A percentile compares a stretch with the other conserved stretches of the same genome.
Conservation (phyloP, 352 stramenopile species). For the Blastocystis sp. region DNA sequence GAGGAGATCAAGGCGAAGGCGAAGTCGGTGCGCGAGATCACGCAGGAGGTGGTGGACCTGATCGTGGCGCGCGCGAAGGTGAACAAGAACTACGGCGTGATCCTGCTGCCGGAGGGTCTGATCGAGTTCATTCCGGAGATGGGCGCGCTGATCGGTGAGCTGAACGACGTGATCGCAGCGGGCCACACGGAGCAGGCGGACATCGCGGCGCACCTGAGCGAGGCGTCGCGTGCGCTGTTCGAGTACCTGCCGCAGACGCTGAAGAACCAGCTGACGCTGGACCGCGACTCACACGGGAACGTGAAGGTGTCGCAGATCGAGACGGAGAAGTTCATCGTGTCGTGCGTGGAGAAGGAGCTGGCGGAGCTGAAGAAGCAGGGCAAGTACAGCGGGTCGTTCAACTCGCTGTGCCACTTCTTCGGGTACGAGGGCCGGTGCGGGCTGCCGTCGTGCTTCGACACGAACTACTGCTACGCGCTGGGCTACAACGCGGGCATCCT, state of each 20-base stretch:
- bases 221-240: slow-evolving; percentile 71
- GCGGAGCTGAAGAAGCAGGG: slow-evolving; percentile 71
- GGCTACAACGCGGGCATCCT: slow-evolving; percentile 73
- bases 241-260: slow-evolving; percentile 69
- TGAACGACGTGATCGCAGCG: slow-evolving; percentile 71
- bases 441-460: slow-evolving; percentile 75
- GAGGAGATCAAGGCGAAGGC: slow-evolving; percentile 74
- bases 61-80: slow-evolving; percentile 71
- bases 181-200: slow-evolving; percentile 71
- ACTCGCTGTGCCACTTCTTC: slow-evolving; percentile 57
- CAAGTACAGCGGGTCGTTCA: slow-evolving; percentile 74
- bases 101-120: slow-evolving; percentile 74
- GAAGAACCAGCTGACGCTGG: slow-evolving; percentile 71
- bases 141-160: slow-evolving; percentile 72
- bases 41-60: slow-evolving; percentile 74
- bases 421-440: slow-evolving; percentile 71
- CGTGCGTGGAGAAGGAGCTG: slow-evolving; percentile 74
- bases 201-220: slow-evolving; percentile 71
- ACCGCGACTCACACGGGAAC: not conserved
- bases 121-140: slow-evolving; percentile 74
- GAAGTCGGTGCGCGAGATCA: slow-evolving; percentile 73
- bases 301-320: slow-evolving; percentile 73
- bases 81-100: slow-evolving; percentile 73
- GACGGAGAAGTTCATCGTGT: slow-evolving; percentile 73
- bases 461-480: slow-evolving; percentile 73